Evolutionary conservation across 1,284 basidiomycete genomes (phyloP).

Genomic region (Sanguinoderma infundibulare): DNA sequence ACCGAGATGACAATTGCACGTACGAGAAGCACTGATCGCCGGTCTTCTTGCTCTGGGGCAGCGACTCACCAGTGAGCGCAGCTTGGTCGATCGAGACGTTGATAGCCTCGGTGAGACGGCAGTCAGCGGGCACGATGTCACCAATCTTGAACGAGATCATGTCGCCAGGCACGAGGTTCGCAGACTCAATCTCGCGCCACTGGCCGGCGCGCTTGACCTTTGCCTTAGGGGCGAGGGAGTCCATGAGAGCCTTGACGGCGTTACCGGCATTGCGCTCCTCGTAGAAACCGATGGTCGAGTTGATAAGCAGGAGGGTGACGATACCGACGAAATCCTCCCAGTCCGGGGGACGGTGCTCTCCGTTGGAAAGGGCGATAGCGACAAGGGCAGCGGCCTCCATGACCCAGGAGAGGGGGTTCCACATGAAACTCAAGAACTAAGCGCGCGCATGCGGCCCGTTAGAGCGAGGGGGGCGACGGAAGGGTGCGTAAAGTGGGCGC

Average conservation of each 20-base stretch:
- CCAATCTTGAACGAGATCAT: constrained; percentile 97
- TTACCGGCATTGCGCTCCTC: constrained; percentile 97
- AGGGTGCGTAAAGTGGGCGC: constrained; percentile 23
- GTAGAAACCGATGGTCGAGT: constrained; percentile 98
- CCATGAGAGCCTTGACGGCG: constrained; percentile 99
- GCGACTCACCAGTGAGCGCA: constrained; percentile 94
- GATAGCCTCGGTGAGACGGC: constrained; percentile 92
- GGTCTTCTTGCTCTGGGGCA: constrained; percentile 88
- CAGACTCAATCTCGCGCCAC: constrained; percentile 90
- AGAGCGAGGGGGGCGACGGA: not conserved
- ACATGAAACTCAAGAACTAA: constrained; percentile 97
- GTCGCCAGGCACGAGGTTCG: constrained; percentile 91
- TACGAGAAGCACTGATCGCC: constrained; percentile 97
- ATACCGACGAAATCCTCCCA: constrained; percentile 99
- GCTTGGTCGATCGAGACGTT: constrained; percentile 98
- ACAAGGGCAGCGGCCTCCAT: constrained; percentile 99
- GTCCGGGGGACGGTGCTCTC: constrained; percentile 85
- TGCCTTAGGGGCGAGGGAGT: constrained; percentile 97
- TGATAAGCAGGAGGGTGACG: constrained; percentile 89
- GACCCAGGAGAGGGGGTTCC: constrained; percentile 99
- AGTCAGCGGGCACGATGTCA: constrained; percentile 95
- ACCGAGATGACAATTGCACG: constrained; percentile 38
- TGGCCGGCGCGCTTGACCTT: constrained; percentile 84
- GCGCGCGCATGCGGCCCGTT: not conserved
- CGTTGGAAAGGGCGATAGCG: constrained; percentile 96